Base-by-base conservation (phyloP, 495 filamentous ascomycete species). In the Aspergillus ostianus region DNA sequence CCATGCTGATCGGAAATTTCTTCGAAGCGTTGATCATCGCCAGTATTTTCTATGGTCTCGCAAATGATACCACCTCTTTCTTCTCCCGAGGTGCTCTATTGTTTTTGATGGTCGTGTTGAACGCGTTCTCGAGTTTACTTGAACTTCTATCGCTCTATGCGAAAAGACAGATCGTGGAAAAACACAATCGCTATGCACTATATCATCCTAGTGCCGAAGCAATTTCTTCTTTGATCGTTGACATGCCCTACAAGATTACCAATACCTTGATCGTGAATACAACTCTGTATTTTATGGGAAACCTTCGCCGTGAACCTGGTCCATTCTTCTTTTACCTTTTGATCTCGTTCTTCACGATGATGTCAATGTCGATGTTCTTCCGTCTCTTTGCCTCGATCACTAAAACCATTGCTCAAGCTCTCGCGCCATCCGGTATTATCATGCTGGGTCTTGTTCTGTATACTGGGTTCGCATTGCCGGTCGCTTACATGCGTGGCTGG, bases 41-140 rank as follows among this genome's bases (percentile, higher is more conserved):
- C 44, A 87, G 82, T 64, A 85, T 96, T 51, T 96, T 93, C 77
- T 95, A 87, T 73, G 88, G 93, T 63, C 71, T 93, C 6, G 70
- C 80, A 26, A 67, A 59, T 3, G 76, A 77, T 36, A 90, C 89
- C 2, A 63, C 67, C 44, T 87, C 82, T 64, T 92, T 95, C 74
- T 95, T 83, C 75, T 77, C 82, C 60, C 81, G 89, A n/a, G 90
- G 88, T 27, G 88, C 87, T 54, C 76, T 95, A 9, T 73, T 96
- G 23, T 96, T 96, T 80, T 93, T 96, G 65, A 87, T 89, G 53
- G 84, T 92, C 61, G 78, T 96, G 12, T 47, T 93, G 73, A 94
- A 93, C 66, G 91, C 91, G 21, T 93, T 96, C 59, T 76, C 84
- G 57, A 87, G 83, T 65, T 82, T 83, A 57, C 77, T 92, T 6